Evolutionary conservation across 2,329 filamentous ascomycete genomes (phyloP), one percentile per base, ranked within the genome.

Genomic region (Penicillium sp.): DNA sequence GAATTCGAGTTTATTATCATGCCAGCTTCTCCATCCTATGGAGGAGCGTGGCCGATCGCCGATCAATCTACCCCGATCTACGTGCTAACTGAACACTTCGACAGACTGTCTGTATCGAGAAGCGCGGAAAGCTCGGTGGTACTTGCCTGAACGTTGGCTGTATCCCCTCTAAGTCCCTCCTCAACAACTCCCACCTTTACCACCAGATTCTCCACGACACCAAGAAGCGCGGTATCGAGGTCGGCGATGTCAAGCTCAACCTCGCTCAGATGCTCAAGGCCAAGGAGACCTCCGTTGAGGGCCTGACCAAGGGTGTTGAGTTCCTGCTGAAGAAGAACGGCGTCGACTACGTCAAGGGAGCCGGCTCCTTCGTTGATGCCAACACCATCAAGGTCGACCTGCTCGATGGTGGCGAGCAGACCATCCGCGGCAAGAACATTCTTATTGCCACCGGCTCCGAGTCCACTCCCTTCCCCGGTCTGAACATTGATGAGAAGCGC

Each of bases 281-380:
- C 59, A 99, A 99, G 83, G 93, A 99, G 52, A 89, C 87, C 35
- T 96, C 95, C 52, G 95, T 99, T 62, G 78, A 81, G 42, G 87
- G 92, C 50, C 81, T 99, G 66, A 99, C 95, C 66, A 98, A 98
- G 84, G 95, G 95, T 76, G 90, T 99, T 65, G 95, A 99, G 79
- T 99, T 93, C 76, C 83, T 99, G 63, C 89, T 99, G 81, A 98
- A 98, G 88, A 98, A 99, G 86, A 99, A 99, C 81, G 91, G 92
- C 63, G 95, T 97, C 66, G 92, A 98, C 76, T 99, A 98, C 79
- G 85, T 98, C 81, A 97, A 97, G 83, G 95, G 95, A 68, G 87
- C 91, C 51, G 93, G 89, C 67, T 84, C 91, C 47, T 96, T 98
- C 75, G 84, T 88, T 70, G 91, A 91, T 76, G 91, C 96, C 79